Conservation (phyloP, 2,329 filamentous ascomycete genomes). For the Scortechinia acanthostroma region DNA sequence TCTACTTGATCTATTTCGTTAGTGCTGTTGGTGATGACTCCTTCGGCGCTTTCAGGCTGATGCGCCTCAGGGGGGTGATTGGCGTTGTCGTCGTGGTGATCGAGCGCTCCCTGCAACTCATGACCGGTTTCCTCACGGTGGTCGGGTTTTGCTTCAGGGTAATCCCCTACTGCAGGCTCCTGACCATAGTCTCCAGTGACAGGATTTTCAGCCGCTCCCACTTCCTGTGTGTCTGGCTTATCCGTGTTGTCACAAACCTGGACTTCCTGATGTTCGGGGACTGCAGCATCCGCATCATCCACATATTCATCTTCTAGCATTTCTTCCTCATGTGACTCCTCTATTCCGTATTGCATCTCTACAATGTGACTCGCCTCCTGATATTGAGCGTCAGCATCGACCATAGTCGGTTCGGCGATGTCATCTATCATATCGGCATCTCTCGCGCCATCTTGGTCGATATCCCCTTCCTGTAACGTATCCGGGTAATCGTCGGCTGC, state of each 20-base stretch:
- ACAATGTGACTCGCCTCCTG: neutral
- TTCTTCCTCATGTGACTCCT: neutral
- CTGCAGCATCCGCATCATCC: neutral
- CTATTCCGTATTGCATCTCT: neutral
- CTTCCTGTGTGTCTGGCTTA: neutral
- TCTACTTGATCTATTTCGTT: no score
- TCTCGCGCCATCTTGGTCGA: neutral
- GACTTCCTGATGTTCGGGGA: no score
- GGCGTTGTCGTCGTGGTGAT: neutral
- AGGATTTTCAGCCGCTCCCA: neutral
- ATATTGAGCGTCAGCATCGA: neutral
- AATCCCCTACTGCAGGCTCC: neutral
- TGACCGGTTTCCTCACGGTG: neutral
- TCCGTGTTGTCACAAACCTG: no score
- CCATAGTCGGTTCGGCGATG: neutral
- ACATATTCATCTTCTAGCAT: constrained; percentile 1
- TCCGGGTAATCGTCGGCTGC: neutral
- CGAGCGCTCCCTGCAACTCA: neutral
- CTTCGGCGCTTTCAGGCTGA: neutral
- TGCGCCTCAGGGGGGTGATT: neutral
- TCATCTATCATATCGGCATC: constrained; percentile 2
- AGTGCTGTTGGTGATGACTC: no score
- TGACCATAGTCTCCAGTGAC: neutral
- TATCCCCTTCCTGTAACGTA: neutral
- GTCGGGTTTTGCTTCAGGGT: neutral